Base-by-base conservation (phyloP, 495 filamentous ascomycete genomes). In the Tuber aestivum region DNA sequence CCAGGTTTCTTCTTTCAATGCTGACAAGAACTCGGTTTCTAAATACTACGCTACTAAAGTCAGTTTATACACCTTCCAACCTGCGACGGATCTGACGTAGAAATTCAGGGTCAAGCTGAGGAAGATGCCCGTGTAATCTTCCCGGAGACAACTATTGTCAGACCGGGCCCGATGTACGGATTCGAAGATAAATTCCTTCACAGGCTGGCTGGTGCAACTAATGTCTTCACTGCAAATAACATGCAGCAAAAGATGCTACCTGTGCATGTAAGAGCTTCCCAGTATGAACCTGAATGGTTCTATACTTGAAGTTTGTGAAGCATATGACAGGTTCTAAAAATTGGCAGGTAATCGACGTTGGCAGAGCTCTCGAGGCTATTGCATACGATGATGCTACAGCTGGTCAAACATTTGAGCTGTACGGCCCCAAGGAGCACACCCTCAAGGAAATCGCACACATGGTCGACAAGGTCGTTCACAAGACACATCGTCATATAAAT, bases 91-190 rank as follows among this genome's bases (percentile, higher is more conserved):
- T 69, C 82, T 84, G 61, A 84, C 48, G 56, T 75, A 23, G 38
- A 41, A n/a, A 37, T 73, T 44, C 72, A 93, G 91, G 94, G 86
- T 68, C 89, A 87, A 82, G 93, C 91, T 77, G 95, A 99, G 86
- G 87, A 91, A 82, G 89, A 95, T 32, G 95, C 89, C 61, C 91
- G 95, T 75, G 89, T 87, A 75, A 97, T 99, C 84, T 99, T 94
- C 87, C 96, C 95, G 20, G 95, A 99, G 85, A 97, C 95, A 32
- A 99, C 96, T 71, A 96, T 99, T 82, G 95, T 99, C 79, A 90
- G 95, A 70, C 95, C 95, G 56, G 92, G 94, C 16, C 95, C 95
- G 21, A 89, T 97, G 85, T 99, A 94, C 84, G 95, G 95, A 61
- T 94, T 92, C 84, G 95, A 99, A 84, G 95, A 99, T 85, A 90